Evolutionary conservation across 225 moss, liverwort and hornwort species (phyloP).

Genomic region (Climacium dendroides): DNA sequence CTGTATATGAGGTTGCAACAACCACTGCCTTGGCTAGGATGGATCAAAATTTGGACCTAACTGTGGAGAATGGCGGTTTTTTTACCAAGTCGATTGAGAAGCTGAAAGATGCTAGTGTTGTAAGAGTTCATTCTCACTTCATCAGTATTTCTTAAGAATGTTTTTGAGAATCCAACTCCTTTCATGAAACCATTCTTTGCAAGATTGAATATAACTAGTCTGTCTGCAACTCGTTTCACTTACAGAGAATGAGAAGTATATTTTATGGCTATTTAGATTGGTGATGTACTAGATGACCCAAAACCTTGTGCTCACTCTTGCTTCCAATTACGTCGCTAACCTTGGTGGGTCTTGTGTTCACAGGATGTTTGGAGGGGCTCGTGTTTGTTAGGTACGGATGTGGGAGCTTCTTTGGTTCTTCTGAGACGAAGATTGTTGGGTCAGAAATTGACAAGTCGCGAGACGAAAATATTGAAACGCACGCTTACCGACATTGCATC

Average conservation of each 20-base stretch:
- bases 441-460: constrained; percentile 39
- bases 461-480: constrained; percentile 48
- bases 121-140: constrained; percentile 10
- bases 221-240: not conserved
- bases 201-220: not conserved
- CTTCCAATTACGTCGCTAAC: not conserved
- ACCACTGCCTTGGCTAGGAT: constrained; percentile 31
- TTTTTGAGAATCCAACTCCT: not conserved
- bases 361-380: constrained; percentile 64
- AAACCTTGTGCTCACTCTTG: not conserved
- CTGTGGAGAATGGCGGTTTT: constrained; percentile 3
- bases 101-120: constrained; percentile 46
- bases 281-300: not conserved
- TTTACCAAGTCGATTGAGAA: constrained; percentile 46
- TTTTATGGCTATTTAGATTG: not conserved
- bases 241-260: not conserved
- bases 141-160: not conserved
- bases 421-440: constrained; percentile 36
- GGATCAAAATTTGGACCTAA: constrained; percentile 30
- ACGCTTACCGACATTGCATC: constrained; percentile 51
- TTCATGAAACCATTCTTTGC: not conserved
- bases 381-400: constrained; percentile 53
- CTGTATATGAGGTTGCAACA: constrained; percentile 40
- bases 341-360: not conserved
- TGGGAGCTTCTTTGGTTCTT: constrained; percentile 48